These are phyloP conservation scores for Candida ficus DNA, from an alignment of 805 yeast species.

Conservation along the genomic window DNA sequence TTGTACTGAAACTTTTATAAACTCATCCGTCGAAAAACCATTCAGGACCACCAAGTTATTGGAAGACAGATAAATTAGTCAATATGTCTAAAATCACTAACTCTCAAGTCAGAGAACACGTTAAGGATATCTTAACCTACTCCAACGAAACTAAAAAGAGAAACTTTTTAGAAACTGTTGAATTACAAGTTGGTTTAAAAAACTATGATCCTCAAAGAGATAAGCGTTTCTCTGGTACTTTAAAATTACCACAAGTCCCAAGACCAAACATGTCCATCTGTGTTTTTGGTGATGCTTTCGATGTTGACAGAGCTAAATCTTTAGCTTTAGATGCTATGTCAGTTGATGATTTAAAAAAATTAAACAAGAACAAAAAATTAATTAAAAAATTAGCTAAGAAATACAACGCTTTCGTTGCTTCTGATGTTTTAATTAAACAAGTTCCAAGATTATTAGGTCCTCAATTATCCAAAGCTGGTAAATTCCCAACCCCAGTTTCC, in stretches of 20 bases:
- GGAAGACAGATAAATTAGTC: slow-evolving; percentile 62
- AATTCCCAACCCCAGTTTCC: slow-evolving; percentile 99
- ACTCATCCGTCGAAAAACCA: slow-evolving; percentile 42
- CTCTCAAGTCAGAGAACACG: slow-evolving; percentile 95
- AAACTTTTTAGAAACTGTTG: slow-evolving; percentile 99
- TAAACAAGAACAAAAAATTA: slow-evolving; percentile 99
- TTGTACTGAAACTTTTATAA: slow-evolving; percentile 2
- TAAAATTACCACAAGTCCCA: slow-evolving; percentile 97
- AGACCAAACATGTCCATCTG: slow-evolving; percentile 99
- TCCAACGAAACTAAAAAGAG: slow-evolving; percentile 98
- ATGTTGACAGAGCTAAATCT: slow-evolving; percentile 99
- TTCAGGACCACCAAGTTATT: slow-evolving; percentile 50
- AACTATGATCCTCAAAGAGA: slow-evolving; percentile 99
- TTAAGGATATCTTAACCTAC: slow-evolving; percentile 82
- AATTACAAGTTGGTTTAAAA: slow-evolving; percentile 99
- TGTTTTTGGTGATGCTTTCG: slow-evolving; percentile 99
- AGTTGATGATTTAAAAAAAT: slow-evolving; percentile 98
- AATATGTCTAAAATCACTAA: slow-evolving; percentile 85
- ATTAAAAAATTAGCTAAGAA: slow-evolving; percentile 99
- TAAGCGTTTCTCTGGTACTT: slow-evolving; percentile 99
- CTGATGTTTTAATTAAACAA: slow-evolving; percentile 98
- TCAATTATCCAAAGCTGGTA: slow-evolving; percentile 99
- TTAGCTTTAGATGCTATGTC: slow-evolving; percentile 99
- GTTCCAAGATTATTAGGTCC: slow-evolving; percentile 99
- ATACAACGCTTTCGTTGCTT: slow-evolving; percentile 99